Evolutionary conservation across 106 monocot genomes (phyloP).

Genomic region (Iris macrosiphon): DNA sequence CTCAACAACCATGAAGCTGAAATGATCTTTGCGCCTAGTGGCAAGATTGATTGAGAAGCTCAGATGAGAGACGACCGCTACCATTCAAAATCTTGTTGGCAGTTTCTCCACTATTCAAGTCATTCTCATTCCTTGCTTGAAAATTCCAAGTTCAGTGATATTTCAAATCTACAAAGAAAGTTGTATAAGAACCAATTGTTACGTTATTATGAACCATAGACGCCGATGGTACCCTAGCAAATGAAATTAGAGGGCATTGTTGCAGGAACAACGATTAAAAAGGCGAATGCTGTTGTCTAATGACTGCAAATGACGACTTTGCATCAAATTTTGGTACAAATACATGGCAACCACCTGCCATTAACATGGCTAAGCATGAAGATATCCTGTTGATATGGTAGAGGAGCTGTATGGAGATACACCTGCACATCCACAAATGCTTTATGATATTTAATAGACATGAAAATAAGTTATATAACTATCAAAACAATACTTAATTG

Average conservation of each 20-base stretch:
- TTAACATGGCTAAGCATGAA: slow-evolving; percentile 75
- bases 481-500: too few species aligned
- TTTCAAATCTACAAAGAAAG: too few species aligned
- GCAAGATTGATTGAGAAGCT: slow-evolving; percentile 43
- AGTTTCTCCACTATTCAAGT: slow-evolving; percentile 24
- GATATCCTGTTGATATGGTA: slow-evolving; percentile 94
- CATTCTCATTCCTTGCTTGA: slow-evolving; percentile 25
- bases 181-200: too few species aligned
- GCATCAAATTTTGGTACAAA: slow-evolving; percentile 82
- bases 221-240: slow-evolving; percentile 30
- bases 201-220: too few species aligned
- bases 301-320: slow-evolving; percentile 30
- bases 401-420: slow-evolving; percentile 83
- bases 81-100: slow-evolving; percentile 81
- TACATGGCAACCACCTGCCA: slow-evolving; percentile 78
- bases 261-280: slow-evolving; percentile 79
- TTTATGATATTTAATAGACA: too few species aligned
- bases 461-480: too few species aligned
- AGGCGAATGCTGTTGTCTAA: slow-evolving; percentile 49
- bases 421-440: slow-evolving; percentile 48
- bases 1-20: too few species aligned
- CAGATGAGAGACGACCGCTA: slow-evolving; percentile 58
- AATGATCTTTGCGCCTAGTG: slow-evolving; percentile 43
- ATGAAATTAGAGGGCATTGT: slow-evolving; percentile 65
- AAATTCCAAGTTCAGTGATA: background rate